Evolutionary conservation across 305 asterid genomes (phyloP).

Genomic region (Vinca major): DNA sequence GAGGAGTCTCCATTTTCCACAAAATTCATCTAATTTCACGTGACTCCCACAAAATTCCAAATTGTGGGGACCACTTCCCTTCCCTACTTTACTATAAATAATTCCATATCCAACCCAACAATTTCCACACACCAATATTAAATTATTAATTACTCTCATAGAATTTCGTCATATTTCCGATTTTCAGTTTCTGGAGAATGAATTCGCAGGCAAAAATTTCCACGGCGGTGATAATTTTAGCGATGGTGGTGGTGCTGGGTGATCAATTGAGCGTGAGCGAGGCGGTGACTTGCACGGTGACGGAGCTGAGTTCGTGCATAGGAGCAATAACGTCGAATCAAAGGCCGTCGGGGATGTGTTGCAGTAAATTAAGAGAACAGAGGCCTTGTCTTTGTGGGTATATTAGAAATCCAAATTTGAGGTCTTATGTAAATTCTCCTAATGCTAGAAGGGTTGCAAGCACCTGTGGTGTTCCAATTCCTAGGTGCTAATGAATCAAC

Average conservation of each 20-base stretch:
- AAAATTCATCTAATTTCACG: no score
- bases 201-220: slow-evolving; percentile 7
- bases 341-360: slow-evolving; percentile 28
- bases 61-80: no score
- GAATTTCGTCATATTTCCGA: no score
- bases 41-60: no score
- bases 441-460: slow-evolving; percentile 28
- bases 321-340: slow-evolving; percentile 19
- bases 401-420: slow-evolving; percentile 24
- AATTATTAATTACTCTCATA: no score
- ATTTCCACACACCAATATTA: no score
- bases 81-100: no score
- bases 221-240: slow-evolving; percentile 10
- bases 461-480: slow-evolving; percentile 25
- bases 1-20: no score
- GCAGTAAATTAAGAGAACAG: slow-evolving; percentile 30
- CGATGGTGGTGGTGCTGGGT: slow-evolving; percentile 10
- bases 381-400: slow-evolving; percentile 37
- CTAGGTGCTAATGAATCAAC: slow-evolving; percentile 16
- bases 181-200: slow-evolving; percentile 16
- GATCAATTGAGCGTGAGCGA: slow-evolving; percentile 12
- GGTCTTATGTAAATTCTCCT: slow-evolving; percentile 30
- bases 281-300: slow-evolving; percentile 34
- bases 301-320: slow-evolving; percentile 27
- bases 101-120: no score